Evolutionary conservation across 257 asterid species (phyloP).

Genomic region (Avicennia marina): DNA sequence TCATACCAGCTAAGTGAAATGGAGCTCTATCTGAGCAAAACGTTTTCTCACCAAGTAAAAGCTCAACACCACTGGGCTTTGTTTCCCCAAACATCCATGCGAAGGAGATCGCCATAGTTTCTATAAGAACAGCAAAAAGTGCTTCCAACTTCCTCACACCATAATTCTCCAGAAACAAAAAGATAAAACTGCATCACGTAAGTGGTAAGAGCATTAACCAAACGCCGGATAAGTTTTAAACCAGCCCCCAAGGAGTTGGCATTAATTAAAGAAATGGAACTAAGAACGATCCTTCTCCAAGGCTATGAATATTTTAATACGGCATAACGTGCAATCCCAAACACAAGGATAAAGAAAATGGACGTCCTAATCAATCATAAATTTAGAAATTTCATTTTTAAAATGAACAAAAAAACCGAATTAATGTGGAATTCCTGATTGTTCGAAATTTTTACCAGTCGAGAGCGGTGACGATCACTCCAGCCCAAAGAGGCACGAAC

Average conservation of each 20-base stretch:
- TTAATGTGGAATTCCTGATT: background rate
- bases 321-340: too few relatives aligned
- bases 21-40: background rate
- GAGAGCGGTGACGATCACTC: conserved; percentile 67
- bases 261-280: too few relatives aligned
- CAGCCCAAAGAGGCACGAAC: conserved; percentile 67
- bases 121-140: conserved; percentile 71
- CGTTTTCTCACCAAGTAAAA: conserved; percentile 49
- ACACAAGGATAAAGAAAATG: too few relatives aligned
- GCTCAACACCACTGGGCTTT: conserved; percentile 61
- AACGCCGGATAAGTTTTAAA: conserved; percentile 1
- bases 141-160: conserved; percentile 85
- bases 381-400: background rate
- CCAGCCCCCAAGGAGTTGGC: background rate
- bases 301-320: too few relatives aligned
- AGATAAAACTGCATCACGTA: conserved; percentile 70
- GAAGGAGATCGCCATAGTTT: conserved; percentile 64
- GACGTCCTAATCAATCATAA: too few relatives aligned
- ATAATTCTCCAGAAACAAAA: conserved; percentile 70
- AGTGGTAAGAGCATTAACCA: conserved; percentile 2
- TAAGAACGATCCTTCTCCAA: too few relatives aligned
- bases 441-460: conserved; percentile 42
- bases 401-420: background rate
- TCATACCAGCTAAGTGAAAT: background rate
- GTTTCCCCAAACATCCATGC: conserved; percentile 90